Conservation (phyloP, 2,329 filamentous ascomycete species). For the Fusarium sp. region DNA sequence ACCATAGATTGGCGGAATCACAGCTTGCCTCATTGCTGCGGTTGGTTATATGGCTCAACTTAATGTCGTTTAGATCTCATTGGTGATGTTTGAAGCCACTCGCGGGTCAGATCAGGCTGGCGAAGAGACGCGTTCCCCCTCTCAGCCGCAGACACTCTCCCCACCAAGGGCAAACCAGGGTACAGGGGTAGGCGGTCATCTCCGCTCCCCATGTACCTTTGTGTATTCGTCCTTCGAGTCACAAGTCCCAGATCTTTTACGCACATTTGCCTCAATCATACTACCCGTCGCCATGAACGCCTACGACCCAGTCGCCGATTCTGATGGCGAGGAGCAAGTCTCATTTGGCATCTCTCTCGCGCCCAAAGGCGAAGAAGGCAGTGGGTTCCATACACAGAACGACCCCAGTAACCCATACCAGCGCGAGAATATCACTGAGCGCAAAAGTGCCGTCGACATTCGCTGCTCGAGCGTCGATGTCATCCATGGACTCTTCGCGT, state of each 20-base stretch:
- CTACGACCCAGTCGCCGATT: not conserved
- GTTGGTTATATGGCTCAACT: not conserved
- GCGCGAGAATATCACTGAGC: not conserved
- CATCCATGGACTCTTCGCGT: not conserved
- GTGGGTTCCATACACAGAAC: not conserved
- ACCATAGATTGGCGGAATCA: not conserved
- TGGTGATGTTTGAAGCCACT: not conserved
- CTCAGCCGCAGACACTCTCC: not conserved
- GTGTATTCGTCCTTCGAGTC: not conserved
- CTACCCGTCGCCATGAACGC: not conserved
- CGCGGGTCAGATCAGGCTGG: not conserved
- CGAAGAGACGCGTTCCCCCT: not conserved
- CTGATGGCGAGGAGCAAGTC: not conserved
- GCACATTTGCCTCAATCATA: not conserved
- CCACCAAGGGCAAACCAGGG: not conserved
- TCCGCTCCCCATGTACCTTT: not conserved
- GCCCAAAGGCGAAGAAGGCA: not conserved
- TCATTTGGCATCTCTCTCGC: not conserved
- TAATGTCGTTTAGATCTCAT: not conserved
- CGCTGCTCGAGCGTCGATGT: not conserved
- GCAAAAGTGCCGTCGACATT: not conserved
- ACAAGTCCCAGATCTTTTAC: not conserved
- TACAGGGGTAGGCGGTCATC: not conserved
- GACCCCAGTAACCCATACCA: not conserved
- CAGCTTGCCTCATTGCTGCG: not conserved